Conservation (phyloP, 1,284 basidiomycete species). For the Puccinia brachypodii region DNA sequence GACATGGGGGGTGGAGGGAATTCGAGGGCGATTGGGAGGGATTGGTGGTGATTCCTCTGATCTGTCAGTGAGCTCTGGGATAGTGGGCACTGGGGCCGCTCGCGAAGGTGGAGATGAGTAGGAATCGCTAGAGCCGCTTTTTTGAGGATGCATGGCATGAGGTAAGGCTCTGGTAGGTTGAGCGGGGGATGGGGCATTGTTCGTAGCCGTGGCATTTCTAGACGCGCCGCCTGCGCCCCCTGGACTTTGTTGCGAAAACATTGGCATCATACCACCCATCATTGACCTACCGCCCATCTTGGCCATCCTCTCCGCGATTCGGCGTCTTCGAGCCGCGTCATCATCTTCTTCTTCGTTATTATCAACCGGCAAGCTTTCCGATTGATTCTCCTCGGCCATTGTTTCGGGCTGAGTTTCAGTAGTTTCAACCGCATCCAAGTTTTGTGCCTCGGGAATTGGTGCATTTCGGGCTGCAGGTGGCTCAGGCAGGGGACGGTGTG, state of each 20-base stretch:
- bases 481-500: not conserved
- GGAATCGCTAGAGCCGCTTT: not conserved
- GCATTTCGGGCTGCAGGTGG: not conserved
- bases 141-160: not conserved
- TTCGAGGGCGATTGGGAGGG: slow-evolving; percentile 5
- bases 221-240: not conserved
- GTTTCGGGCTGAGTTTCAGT: not conserved
- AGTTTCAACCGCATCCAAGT: not conserved
- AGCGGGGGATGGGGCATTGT: slow-evolving; percentile 15
- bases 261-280: slow-evolving; percentile 46
- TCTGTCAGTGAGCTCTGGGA: not conserved
- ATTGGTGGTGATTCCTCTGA: slow-evolving; percentile 14
- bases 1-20: not conserved
- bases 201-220: not conserved
- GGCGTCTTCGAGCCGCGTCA: slow-evolving; percentile 30
- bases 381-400: not conserved
- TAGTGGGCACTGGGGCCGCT: slow-evolving; percentile 1
- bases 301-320: slow-evolving; percentile 45
- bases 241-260: slow-evolving; percentile 4
- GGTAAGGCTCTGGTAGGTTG: slow-evolving; percentile 27
- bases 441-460: not conserved
- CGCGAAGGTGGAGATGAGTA: slow-evolving; percentile 25
- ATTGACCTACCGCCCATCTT: slow-evolving; percentile 44
- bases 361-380: not conserved
- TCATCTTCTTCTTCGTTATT: slow-evolving; percentile 25